Conservation (phyloP, 192 early-diverging fungal genomes). For the Mycoemilia scoparia region DNA sequence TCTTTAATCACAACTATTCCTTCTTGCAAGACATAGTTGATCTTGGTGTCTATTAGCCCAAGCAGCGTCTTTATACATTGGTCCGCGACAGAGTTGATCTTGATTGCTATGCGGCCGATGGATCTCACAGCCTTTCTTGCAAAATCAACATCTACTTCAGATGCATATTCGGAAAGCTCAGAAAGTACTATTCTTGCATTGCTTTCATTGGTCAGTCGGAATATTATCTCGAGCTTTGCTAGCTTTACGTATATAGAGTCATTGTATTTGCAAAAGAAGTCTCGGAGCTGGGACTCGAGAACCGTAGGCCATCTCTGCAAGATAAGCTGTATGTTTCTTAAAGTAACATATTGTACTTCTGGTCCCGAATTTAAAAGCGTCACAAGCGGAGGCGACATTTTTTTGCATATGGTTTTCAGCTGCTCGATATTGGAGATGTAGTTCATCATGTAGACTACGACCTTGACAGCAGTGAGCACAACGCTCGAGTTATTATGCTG, state of each 20-base stretch:
- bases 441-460: conserved; percentile 88
- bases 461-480: conserved; percentile 64
- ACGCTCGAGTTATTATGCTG: conserved; percentile 94
- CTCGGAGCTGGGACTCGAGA: conserved; percentile 81
- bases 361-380: conserved; percentile 74
- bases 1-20: conserved; percentile 96
- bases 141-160: conserved; percentile 97
- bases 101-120: conserved; percentile 94
- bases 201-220: conserved; percentile 59
- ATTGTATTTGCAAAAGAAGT: conserved; percentile 99
- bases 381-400: conserved; percentile 83
- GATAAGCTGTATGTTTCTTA: conserved; percentile 90
- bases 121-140: conserved; percentile 88
- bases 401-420: conserved; percentile 53
- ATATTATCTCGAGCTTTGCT: conserved; percentile 90
- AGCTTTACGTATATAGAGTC: conserved; percentile 98
- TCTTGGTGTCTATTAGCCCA: conserved; percentile 88
- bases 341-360: conserved; percentile 93
- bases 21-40: conserved; percentile 97
- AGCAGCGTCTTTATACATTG: conserved; percentile 71
- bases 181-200: conserved; percentile 78
- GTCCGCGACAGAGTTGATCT: conserved; percentile 77
- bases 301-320: conserved; percentile 80
- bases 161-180: conserved; percentile 86
- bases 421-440: conserved; percentile 70